Evolutionary conservation across 345 rosid species (phyloP).

Genomic region (Clausena lansium): DNA sequence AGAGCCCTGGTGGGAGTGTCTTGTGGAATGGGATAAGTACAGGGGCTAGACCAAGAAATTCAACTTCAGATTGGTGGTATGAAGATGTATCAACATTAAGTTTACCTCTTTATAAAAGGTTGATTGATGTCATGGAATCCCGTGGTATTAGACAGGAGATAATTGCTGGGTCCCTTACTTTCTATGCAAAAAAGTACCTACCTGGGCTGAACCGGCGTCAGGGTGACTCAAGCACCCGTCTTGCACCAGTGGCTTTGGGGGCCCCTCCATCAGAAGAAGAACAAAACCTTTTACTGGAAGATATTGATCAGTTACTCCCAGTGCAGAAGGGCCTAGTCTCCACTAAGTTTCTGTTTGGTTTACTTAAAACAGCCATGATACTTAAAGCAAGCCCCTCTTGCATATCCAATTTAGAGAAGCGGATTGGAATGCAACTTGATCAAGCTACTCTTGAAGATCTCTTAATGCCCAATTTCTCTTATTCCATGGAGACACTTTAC

Average conservation of each 20-base stretch:
- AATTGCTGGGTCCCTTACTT: conserved; percentile 69
- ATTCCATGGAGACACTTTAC: conserved; percentile 87
- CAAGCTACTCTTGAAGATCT: conserved; percentile 94
- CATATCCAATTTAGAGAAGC: conserved; percentile 68
- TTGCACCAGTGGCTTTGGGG: conserved; percentile 50
- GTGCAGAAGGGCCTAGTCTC: conserved; percentile 77
- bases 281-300: conserved; percentile 76
- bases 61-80: conserved; percentile 95
- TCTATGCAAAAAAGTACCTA: conserved; percentile 71
- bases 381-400: conserved; percentile 61
- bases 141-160: conserved; percentile 75
- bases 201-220: conserved; percentile 85
- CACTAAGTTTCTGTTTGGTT: conserved; percentile 76
- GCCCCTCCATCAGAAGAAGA: conserved; percentile 76
- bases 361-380: conserved; percentile 81
- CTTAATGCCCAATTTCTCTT: conserved; percentile 85
- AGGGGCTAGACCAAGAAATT: conserved; percentile 73
- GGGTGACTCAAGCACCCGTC: conserved; percentile 65
- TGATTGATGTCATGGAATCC: conserved; percentile 71
- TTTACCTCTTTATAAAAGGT: conserved; percentile 68
- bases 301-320: conserved; percentile 67
- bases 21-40: conserved; percentile 98
- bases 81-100: conserved; percentile 83
- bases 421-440: conserved; percentile 96
- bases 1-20: conserved; percentile 95